Base-by-base conservation (phyloP, 2,329 filamentous ascomycete genomes). In the Ambrosiella cleistominuta region DNA sequence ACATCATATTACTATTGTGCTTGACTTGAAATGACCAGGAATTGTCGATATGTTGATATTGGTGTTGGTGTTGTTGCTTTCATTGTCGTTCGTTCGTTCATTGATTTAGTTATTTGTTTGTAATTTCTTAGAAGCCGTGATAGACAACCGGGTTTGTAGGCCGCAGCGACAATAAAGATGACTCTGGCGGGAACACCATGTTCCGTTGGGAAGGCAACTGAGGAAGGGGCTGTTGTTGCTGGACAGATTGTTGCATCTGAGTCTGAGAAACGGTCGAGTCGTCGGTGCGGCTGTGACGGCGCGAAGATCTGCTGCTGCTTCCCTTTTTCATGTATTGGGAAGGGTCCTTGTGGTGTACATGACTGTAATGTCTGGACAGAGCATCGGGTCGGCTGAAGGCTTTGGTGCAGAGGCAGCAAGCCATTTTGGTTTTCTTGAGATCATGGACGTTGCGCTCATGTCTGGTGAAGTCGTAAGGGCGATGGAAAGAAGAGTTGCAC, bases 401-500 rank as follows among this genome's bases (percentile, higher is more conserved):
- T 77, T 97, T 97, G 65, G 97, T 90, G 71, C 93, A 98, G 53
- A 95, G 73, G 62, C 90, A 83, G 70, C 93, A 98, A 50, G 88
- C 83, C 7, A 96, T 89, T 74, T 97, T 97, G 69, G 90, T 83
- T 75, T 96, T 96, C 65, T 87, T 82, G 1, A 83, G 84, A 65
- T 96, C 96, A 77, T 97, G 93, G 63, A 97, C 97, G 0, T 93
- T 97, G 64, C 96, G 91, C 69, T 98, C 93, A 67, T 98, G 93
- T 19, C 93, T 79, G 0, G 93, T 98, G 56, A 98, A 77, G 70
- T 98, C 93, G 74, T 98, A 98, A 1, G 93, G 93, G 17, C 93
- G 78, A 0, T 91, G 96, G 70, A 98, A 97, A 35, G 13, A 27
- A 6, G 47, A 36, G 27, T 51, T 51, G 77, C 93, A 97, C 0